phyloP scores from a whole-genome alignment of 306 rosid genomes.

The Carpinus viminea region DNA sequence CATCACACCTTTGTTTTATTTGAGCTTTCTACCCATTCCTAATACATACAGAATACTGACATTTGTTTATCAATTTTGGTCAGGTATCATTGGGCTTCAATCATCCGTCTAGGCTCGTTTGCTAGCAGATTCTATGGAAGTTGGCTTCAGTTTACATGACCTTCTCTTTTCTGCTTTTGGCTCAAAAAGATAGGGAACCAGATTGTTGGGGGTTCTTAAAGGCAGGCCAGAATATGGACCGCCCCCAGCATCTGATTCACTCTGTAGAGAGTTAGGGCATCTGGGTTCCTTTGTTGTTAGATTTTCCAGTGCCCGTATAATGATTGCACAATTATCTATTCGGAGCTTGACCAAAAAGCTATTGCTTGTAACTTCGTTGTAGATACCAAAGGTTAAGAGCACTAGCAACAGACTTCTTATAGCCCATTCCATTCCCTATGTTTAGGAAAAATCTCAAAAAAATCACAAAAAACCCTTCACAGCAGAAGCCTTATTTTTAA shows the following conservation, averaged over 20 bases:
- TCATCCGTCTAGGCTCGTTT: conserved; percentile 54
- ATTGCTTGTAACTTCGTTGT: background rate
- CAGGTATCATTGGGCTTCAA: conserved; percentile 84
- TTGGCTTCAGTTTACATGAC: background rate
- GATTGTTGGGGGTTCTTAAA: background rate
- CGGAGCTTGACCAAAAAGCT: background rate
- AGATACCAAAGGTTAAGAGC: background rate
- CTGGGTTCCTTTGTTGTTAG: background rate
- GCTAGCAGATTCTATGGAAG: background rate
- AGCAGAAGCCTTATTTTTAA: too few species aligned
- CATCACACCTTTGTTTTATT: background rate
- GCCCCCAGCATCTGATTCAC: background rate
- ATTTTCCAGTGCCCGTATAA: background rate
- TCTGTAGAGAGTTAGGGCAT: background rate
- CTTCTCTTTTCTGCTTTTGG: background rate
- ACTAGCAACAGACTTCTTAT: too few species aligned
- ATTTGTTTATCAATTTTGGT: conserved; percentile 13
- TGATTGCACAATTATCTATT: background rate
- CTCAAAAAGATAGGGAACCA: background rate
- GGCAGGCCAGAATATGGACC: background rate
- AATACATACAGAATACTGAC: conserved; percentile 24
- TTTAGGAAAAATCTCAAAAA: too few species aligned
- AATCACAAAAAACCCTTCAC: too few species aligned
- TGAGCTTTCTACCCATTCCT: background rate
- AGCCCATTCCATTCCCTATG: too few species aligned